These are phyloP conservation scores for Fusarium metavorans DNA, from an alignment of 2,329 filamentous ascomycete species.

Conservation along the genomic window DNA sequence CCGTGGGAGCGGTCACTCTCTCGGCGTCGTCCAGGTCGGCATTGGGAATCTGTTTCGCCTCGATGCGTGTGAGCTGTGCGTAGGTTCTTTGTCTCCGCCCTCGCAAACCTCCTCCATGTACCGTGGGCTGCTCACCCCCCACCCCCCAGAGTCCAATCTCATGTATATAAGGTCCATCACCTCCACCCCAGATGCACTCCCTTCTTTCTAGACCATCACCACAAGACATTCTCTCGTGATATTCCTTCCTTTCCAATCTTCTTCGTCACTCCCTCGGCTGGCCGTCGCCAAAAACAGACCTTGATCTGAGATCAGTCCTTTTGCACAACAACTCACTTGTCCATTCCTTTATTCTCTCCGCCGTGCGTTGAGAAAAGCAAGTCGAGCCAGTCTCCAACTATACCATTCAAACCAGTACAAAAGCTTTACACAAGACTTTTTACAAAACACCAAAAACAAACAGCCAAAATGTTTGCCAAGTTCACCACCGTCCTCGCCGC, in stretches of 20 bases:
- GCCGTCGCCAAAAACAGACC: slow-evolving; percentile 40
- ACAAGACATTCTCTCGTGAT: slow-evolving; percentile 35
- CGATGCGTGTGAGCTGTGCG: slow-evolving; percentile 20
- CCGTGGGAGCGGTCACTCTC: slow-evolving; percentile 29
- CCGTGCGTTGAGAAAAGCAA: slow-evolving; percentile 45
- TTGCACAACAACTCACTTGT: slow-evolving; percentile 34
- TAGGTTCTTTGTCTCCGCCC: slow-evolving; percentile 33
- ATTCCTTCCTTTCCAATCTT: slow-evolving; percentile 36
- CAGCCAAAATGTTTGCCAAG: slow-evolving; percentile 46
- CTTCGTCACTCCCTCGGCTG: slow-evolving; percentile 43
- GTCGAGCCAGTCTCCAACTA: slow-evolving; percentile 44
- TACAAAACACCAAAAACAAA: slow-evolving; percentile 1
- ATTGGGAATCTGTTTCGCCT: slow-evolving; percentile 33
- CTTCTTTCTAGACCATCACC: slow-evolving; percentile 18
- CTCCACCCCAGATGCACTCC: slow-evolving; percentile 27
- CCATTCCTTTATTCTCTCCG: slow-evolving; percentile 42
- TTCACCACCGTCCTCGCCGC: slow-evolving; percentile 48
- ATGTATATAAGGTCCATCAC: slow-evolving; percentile 39
- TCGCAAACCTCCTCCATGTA: slow-evolving; percentile 29
- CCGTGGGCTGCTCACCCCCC: slow-evolving; percentile 11
- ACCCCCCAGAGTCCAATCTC: slow-evolving; percentile 23
- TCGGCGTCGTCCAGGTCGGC: slow-evolving; percentile 17
- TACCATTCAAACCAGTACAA: slow-evolving; percentile 30
- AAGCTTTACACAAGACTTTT: slow-evolving; percentile 22
- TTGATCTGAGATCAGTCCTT: slow-evolving; percentile 47